Percentiles rank a stretch among this genome's conserved stretches.
These are phyloP conservation scores for Eimeria necatrix DNA, from an alignment of 169 alveolate genomes.

Conservation along the genomic window DNA sequence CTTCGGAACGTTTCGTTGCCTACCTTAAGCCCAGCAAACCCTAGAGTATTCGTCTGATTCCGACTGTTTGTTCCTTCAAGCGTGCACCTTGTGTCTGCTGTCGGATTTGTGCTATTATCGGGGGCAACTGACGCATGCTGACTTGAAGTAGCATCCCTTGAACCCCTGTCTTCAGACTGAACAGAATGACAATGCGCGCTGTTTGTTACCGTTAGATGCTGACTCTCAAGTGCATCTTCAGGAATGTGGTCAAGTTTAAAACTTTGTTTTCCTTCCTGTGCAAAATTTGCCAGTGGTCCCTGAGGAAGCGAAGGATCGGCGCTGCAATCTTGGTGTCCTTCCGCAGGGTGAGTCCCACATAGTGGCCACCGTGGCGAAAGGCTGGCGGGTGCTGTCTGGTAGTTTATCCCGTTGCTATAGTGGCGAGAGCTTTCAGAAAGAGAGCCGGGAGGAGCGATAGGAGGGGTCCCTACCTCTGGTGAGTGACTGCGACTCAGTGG, in stretches of 20 bases:
- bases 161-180: neutral
- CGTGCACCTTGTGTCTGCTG: neutral
- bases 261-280: neutral
- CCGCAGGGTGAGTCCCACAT: neutral
- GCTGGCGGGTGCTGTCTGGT: conserved; percentile 35
- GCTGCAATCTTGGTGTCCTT: neutral
- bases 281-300: neutral
- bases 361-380: conserved; percentile 23
- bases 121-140: neutral
- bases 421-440: conserved; percentile 2
- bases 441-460: neutral
- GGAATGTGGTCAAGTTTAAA: neutral
- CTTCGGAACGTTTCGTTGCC: neutral
- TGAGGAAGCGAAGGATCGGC: neutral
- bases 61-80: neutral
- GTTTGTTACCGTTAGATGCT: neutral
- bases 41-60: neutral
- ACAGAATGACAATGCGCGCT: neutral
- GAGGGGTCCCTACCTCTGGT: conserved; percentile 37
- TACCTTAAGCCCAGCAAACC: neutral
- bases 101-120: neutral
- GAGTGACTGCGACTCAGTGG: conserved; percentile 12
- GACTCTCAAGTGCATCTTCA: neutral
- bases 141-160: neutral
- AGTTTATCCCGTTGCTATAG: neutral